Conservation (phyloP, 352 stramenopile genomes). For the Phytophthora sp. region DNA sequence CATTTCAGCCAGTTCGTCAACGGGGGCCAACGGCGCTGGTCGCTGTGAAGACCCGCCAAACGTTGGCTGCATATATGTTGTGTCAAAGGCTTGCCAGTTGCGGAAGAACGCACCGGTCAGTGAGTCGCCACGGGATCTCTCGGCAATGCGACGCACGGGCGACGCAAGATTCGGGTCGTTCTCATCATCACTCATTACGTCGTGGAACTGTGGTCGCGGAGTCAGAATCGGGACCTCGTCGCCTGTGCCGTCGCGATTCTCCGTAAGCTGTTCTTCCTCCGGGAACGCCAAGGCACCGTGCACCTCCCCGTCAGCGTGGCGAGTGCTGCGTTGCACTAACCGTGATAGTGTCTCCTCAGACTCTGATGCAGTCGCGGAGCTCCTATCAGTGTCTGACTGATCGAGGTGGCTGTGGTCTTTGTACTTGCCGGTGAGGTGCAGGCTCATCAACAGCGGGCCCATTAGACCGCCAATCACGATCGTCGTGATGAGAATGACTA, state of each 20-base stretch:
- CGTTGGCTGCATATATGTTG: conserved; percentile 80
- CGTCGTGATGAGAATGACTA: conserved; percentile 89
- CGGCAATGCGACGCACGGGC: conserved; percentile 19
- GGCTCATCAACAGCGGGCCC: conserved; percentile 63
- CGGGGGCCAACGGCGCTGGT: conserved; percentile 12
- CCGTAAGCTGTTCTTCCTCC: conserved; percentile 35
- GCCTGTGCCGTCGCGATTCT: conserved; percentile 31
- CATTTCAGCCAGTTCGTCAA: conserved; percentile 30
- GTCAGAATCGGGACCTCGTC: conserved; percentile 59
- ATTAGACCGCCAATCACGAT: conserved; percentile 82
- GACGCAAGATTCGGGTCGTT: conserved; percentile 35
- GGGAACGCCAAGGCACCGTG: conserved; percentile 38
- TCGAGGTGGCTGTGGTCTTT: conserved; percentile 43
- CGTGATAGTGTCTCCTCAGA: conserved; percentile 38
- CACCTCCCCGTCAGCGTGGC: conserved; percentile 51
- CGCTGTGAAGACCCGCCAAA: conserved; percentile 70
- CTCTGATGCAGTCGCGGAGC: conserved; percentile 37
- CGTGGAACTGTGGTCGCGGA: conserved; percentile 73
- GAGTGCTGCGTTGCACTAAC: conserved; percentile 47
- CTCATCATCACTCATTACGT: conserved; percentile 58
- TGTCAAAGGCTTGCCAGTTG: conserved; percentile 81
- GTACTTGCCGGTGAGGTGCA: conserved; percentile 51
- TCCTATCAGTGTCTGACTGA: conserved; percentile 51
- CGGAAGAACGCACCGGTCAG: conserved; percentile 72
- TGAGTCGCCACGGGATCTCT: conserved; percentile 48